These are phyloP conservation scores for Discostella pseudostelligera DNA, from an alignment of 108 stramenopile genomes.

Conservation along the genomic window DNA sequence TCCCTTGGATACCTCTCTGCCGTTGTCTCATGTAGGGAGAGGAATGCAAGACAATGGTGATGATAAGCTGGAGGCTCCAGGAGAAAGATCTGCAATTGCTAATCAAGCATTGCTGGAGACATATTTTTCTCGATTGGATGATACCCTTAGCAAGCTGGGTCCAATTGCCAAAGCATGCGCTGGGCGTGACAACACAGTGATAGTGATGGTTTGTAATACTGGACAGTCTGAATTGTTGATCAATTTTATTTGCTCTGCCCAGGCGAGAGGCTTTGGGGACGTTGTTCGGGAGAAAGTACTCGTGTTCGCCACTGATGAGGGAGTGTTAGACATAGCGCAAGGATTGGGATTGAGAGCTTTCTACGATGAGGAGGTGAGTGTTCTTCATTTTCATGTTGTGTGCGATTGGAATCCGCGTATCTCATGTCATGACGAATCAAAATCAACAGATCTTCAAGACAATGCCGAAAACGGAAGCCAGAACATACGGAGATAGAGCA, in stretches of 20 bases:
- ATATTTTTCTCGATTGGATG: constrained; percentile 46
- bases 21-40: constrained; percentile 49
- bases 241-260: constrained; percentile 57
- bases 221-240: constrained; percentile 54
- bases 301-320: constrained; percentile 54
- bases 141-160: too few relatives aligned
- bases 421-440: neutral
- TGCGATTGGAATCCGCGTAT: neutral
- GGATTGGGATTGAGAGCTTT: constrained; percentile 50
- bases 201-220: constrained; percentile 50
- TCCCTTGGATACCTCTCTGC: constrained; percentile 33
- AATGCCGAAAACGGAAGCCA: constrained; percentile 49
- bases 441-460: constrained; percentile 16
- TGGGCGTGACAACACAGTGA: constrained; percentile 50
- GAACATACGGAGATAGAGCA: constrained; percentile 49
- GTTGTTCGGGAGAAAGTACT: constrained; percentile 41
- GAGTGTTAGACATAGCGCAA: constrained; percentile 42
- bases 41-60: too few relatives aligned
- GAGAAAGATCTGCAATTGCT: constrained; percentile 4
- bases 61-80: too few relatives aligned
- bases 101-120: constrained; percentile 8
- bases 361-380: constrained; percentile 41
- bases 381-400: constrained; percentile 2
- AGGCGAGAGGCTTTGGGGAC: constrained; percentile 43
- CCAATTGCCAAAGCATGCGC: constrained; percentile 43